Percentiles rank a stretch among this genome's conserved stretches.
Conservation (phyloP, 208 protist genomes). For the Leishmania tropica region DNA sequence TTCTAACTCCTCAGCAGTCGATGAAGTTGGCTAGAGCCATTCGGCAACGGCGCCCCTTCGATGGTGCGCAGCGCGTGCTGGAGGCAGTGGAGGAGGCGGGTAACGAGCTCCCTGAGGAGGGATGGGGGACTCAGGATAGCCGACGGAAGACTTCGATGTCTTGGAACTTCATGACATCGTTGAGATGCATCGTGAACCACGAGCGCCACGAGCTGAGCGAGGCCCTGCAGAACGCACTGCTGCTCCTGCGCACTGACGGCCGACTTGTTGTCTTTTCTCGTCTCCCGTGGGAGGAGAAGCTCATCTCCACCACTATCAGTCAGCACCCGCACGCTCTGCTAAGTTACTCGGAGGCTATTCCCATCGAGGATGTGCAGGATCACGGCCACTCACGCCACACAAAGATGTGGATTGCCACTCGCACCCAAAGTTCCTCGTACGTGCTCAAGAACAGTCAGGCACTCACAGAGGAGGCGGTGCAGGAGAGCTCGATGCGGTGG, state of each 20-base stretch:
- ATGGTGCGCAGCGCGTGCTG: conserved; percentile 44
- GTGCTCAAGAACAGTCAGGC: conserved; percentile 64
- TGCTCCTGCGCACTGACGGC: conserved; percentile 73
- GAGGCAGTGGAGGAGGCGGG: conserved; percentile 62
- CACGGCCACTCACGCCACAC: conserved; percentile 79
- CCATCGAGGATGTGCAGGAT: conserved; percentile 60
- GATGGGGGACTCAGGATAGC: conserved; percentile 66
- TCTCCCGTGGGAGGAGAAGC: conserved; percentile 78
- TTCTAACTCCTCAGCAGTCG: conserved; percentile 75
- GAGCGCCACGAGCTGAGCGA: conserved; percentile 74
- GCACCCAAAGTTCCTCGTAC: conserved; percentile 59
- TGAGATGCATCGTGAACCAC: conserved; percentile 86
- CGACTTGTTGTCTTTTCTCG: conserved; percentile 79
- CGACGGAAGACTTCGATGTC: conserved; percentile 81
- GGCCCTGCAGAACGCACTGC: conserved; percentile 65
- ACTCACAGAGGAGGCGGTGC: conserved; percentile 70
- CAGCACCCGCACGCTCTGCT: conserved; percentile 81
- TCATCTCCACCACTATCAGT: conserved; percentile 56
- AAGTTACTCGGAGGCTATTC: conserved; percentile 70
- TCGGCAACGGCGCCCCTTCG: conserved; percentile 62
- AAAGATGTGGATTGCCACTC: conserved; percentile 82
- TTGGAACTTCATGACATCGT: conserved; percentile 78
- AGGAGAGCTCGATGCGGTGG: conserved; percentile 77
- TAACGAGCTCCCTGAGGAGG: conserved; percentile 70
- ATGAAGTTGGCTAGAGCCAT: conserved; percentile 85